These are phyloP conservation scores for Dictyostelium firmibasis DNA, from an alignment of 78 protist genomes.

Conservation along the genomic window DNA sequence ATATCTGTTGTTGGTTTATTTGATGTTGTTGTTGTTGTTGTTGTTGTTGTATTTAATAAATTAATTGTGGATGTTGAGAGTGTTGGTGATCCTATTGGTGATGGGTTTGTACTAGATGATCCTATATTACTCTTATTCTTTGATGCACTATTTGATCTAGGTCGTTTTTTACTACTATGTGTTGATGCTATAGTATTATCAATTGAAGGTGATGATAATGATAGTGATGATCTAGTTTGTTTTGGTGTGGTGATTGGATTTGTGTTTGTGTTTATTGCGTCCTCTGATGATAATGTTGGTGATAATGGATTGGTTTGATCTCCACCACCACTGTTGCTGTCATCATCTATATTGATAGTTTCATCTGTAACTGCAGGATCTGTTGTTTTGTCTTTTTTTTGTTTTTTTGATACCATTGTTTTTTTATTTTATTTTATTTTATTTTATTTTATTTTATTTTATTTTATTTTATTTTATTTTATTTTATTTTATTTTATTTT, in stretches of 20 bases:
- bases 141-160: neutral
- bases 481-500: too few species aligned
- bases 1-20: neutral
- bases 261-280: neutral
- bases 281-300: slow-evolving; percentile 1
- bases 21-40: neutral
- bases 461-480: neutral
- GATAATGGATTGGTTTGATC: neutral
- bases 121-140: neutral
- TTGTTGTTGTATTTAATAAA: neutral
- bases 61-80: neutral
- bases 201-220: neutral
- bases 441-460: neutral
- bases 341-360: neutral
- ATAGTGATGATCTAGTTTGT: neutral
- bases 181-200: neutral
- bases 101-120: neutral
- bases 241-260: neutral
- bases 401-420: neutral
- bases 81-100: neutral
- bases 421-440: neutral
- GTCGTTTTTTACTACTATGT: neutral
- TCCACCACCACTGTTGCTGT: neutral
- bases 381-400: neutral
- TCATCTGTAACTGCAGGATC: neutral